Conservation (phyloP, 1,139 yeast species). For the Taphrina communis region DNA sequence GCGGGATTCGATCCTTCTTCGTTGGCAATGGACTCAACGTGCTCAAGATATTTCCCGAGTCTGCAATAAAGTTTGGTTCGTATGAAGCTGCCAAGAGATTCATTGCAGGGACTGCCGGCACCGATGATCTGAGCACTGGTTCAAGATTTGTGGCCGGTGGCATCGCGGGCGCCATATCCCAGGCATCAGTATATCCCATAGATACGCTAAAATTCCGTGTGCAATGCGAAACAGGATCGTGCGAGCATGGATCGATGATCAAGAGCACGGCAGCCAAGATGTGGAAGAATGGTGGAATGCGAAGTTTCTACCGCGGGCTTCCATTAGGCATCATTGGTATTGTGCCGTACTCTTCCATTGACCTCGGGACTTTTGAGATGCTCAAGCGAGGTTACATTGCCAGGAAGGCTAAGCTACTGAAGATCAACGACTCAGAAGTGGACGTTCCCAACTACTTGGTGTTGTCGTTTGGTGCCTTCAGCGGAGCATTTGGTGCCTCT, state of each 20-base stretch:
- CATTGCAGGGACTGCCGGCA: conserved; percentile 78
- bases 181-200: conserved; percentile 91
- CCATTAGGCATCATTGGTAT: conserved; percentile 89
- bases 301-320: conserved; percentile 82
- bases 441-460: conserved; percentile 79
- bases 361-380: conserved; percentile 88
- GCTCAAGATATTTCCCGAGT: conserved; percentile 93
- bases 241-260: conserved; percentile 46
- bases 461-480: conserved; percentile 86
- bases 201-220: conserved; percentile 72
- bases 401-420: conserved; percentile 63
- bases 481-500: conserved; percentile 95
- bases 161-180: conserved; percentile 91
- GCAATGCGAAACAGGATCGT: conserved; percentile 53
- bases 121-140: conserved; percentile 73
- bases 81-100: conserved; percentile 84
- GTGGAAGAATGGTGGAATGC: conserved; percentile 78
- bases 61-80: conserved; percentile 96
- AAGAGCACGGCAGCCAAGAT: conserved; percentile 71
- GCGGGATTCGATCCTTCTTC: conserved; percentile 84
- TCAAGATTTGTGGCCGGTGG: conserved; percentile 95
- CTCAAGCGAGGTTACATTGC: conserved; percentile 76
- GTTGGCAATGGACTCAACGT: conserved; percentile 95
- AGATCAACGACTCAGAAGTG: conserved; percentile 67
- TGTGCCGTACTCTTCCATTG: conserved; percentile 96